Evolutionary conservation across 352 stramenopile species (phyloP).

Genomic region (Pseudoperonospora humuli): DNA sequence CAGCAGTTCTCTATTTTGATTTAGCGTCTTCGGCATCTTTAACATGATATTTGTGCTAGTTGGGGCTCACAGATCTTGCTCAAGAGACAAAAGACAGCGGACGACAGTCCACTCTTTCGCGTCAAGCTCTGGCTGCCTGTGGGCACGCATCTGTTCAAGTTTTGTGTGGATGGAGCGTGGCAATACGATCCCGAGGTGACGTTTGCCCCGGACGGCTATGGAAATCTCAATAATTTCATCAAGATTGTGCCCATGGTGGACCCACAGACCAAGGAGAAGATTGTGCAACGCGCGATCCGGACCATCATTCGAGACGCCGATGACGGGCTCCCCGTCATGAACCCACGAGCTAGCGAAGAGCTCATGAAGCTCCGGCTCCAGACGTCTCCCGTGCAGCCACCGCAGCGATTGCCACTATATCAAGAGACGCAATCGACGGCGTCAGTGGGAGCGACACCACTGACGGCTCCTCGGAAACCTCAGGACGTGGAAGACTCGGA

Average conservation of each 20-base stretch:
- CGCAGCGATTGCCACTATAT: constrained; percentile 17
- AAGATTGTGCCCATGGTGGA: constrained; percentile 32
- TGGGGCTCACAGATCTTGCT: constrained; percentile 75
- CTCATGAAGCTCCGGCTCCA: constrained; percentile 54
- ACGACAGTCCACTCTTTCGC: constrained; percentile 14
- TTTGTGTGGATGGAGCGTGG: constrained; percentile 69
- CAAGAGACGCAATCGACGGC: constrained; percentile 15
- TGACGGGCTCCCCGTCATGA: constrained; percentile 60
- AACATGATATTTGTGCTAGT: constrained; percentile 24
- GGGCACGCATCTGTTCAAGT: constrained; percentile 75
- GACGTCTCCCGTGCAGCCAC: constrained; percentile 30
- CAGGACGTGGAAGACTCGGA: constrained; percentile 58
- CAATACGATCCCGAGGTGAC: constrained; percentile 79
- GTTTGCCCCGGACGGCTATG: constrained; percentile 76
- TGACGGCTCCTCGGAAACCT: constrained; percentile 33
- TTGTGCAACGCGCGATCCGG: constrained; percentile 43
- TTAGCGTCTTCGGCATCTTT: background rate
- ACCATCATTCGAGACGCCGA: constrained; percentile 62
- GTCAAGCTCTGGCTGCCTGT: constrained; percentile 55
- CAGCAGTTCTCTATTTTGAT: background rate
- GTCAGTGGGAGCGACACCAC: constrained; percentile 15
- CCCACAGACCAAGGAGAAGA: constrained; percentile 32
- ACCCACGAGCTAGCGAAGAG: constrained; percentile 53
- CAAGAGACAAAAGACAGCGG: constrained; percentile 22
- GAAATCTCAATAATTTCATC: constrained; percentile 87